These are phyloP conservation scores for Takakia lepidozioides DNA, from an alignment of 225 moss, liverwort and hornwort genomes.

Conservation along the genomic window DNA sequence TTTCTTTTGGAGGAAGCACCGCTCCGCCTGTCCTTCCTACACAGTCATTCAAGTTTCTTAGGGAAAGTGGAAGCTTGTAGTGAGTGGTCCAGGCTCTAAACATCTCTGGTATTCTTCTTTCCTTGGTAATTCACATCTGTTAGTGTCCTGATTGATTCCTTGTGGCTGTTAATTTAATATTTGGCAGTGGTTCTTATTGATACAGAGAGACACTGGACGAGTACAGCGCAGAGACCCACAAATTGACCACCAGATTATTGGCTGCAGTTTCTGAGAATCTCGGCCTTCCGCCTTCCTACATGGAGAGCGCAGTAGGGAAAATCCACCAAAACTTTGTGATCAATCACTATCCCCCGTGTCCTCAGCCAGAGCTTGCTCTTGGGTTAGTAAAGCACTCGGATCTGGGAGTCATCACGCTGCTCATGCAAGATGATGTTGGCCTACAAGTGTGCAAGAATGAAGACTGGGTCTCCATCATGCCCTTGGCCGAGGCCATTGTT, in stretches of 20 bases:
- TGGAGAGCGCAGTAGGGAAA: constrained; percentile 1
- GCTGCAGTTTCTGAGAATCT: constrained; percentile 2
- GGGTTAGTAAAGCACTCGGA: constrained; percentile 4
- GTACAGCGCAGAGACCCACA: constrained; percentile 1
- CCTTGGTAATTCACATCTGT: background rate
- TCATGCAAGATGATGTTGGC: constrained; percentile 6
- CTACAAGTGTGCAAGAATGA: constrained; percentile 3
- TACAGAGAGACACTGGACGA: constrained; percentile 2
- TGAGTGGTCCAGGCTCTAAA: no score
- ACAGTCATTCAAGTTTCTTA: no score
- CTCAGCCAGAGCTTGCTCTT: constrained; percentile 5
- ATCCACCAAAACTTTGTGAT: constrained; percentile 4
- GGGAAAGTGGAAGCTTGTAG: no score
- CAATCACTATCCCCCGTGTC: constrained; percentile 6
- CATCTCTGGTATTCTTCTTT: no score
- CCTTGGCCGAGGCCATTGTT: constrained; percentile 2
- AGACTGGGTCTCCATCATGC: background rate
- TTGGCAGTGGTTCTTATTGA: no score
- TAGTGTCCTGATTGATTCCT: no score
- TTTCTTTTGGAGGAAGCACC: no score
- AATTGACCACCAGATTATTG: background rate
- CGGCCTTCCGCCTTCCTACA: background rate
- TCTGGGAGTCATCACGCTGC: constrained; percentile 5
- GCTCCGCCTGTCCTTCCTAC: no score
- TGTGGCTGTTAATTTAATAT: background rate